Conservation (phyloP, 2,329 filamentous ascomycete genomes). For the Aureobasidium leucospermi region DNA sequence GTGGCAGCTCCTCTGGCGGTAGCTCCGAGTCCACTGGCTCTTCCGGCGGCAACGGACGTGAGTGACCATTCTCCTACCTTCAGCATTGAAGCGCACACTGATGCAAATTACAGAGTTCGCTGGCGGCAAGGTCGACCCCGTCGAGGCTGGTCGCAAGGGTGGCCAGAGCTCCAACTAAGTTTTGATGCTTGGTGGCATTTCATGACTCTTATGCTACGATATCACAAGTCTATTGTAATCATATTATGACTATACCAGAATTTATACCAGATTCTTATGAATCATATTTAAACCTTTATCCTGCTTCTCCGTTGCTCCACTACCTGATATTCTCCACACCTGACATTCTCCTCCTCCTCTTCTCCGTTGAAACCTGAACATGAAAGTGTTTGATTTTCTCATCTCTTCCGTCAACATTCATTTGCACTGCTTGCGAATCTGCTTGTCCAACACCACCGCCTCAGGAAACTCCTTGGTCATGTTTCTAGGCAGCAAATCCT, state of each 20-base stretch:
- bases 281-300: neutral
- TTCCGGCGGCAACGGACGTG: constrained; percentile 17
- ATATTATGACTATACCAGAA: neutral
- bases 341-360: neutral
- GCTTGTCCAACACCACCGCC: neutral
- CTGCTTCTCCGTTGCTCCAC: too few species aligned
- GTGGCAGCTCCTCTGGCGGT: constrained; percentile 14
- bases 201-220: neutral
- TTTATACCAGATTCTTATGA: neutral
- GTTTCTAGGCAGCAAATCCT: neutral
- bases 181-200: neutral
- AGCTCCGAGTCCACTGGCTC: neutral
- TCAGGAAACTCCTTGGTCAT: neutral
- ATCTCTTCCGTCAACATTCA: too few species aligned
- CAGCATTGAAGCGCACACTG: neutral
- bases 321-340: too few species aligned
- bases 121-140: constrained; percentile 35
- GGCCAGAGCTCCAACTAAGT: constrained; percentile 21
- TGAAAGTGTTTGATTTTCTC: neutral
- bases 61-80: neutral
- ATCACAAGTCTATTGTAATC: neutral
- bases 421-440: neutral
- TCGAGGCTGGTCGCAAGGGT: constrained; percentile 33
- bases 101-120: constrained; percentile 28
- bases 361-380: neutral